Evolutionary conservation across 345 rosid genomes (phyloP).

Genomic region (Citrus cavaleriei): DNA sequence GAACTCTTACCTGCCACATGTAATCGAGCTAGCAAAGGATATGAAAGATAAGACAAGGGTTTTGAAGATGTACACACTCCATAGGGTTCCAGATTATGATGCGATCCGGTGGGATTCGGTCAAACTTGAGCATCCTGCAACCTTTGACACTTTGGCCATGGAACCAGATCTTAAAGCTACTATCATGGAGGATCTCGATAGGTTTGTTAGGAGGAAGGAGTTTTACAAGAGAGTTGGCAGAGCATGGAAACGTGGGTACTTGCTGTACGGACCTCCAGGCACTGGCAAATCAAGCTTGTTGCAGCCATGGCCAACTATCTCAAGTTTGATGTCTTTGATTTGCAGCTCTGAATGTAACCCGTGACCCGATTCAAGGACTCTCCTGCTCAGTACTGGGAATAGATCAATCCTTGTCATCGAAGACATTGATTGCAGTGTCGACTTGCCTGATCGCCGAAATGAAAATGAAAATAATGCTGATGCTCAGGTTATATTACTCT

Average conservation of each 20-base stretch:
- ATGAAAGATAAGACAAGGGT: slow-evolving; percentile 30
- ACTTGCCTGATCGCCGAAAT: slow-evolving; percentile 37
- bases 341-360: slow-evolving; percentile 42
- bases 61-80: slow-evolving; percentile 50
- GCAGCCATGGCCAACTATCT: slow-evolving; percentile 76
- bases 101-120: slow-evolving; percentile 46
- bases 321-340: slow-evolving; percentile 59
- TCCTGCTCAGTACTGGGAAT: slow-evolving; percentile 44
- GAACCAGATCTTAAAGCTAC: slow-evolving; percentile 34
- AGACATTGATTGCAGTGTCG: slow-evolving; percentile 58
- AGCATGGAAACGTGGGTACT: slow-evolving; percentile 76
- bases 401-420: slow-evolving; percentile 63
- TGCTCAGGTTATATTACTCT: slow-evolving; percentile 24
- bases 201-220: slow-evolving; percentile 55
- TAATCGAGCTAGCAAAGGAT: slow-evolving; percentile 31
- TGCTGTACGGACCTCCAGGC: slow-evolving; percentile 74
- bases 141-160: slow-evolving; percentile 71
- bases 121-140: slow-evolving; percentile 60
- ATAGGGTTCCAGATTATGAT: neutral
- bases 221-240: slow-evolving; percentile 57
- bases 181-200: slow-evolving; percentile 45
- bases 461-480: slow-evolving; percentile 15
- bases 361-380: slow-evolving; percentile 49
- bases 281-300: slow-evolving; percentile 70
- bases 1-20: slow-evolving; percentile 35